Percentiles rank a stretch among this genome's conserved stretches.
Evolutionary conservation across 108 stramenopile species (phyloP).

Genomic region (Nitzschia sp.): DNA sequence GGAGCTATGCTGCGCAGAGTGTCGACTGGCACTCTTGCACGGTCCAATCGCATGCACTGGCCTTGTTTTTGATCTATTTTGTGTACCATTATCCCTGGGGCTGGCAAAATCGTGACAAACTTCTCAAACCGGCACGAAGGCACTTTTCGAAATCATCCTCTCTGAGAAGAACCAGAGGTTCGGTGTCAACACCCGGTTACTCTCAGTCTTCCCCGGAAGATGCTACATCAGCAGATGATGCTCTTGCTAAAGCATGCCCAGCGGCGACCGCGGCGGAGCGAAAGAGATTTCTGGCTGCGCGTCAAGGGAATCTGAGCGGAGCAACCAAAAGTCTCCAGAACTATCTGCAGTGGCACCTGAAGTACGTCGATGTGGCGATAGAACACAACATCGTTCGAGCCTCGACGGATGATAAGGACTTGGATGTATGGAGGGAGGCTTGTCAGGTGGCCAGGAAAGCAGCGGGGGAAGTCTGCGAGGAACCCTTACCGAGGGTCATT

Average conservation of each 20-base stretch:
- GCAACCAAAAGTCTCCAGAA: conserved; percentile 18
- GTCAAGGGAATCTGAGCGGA: conserved; percentile 9
- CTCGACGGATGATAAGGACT: conserved; percentile 19
- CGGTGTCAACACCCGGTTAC: neutral
- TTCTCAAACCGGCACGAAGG: conserved; percentile 1
- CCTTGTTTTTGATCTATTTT: conserved; percentile 12
- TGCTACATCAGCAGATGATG: neutral
- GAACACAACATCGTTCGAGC: conserved; percentile 4
- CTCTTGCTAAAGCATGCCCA: conserved; percentile 21
- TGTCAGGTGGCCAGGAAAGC: conserved; percentile 27
- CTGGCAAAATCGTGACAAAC: conserved; percentile 21
- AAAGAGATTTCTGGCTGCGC: conserved; percentile 35
- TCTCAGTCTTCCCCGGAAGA: neutral
- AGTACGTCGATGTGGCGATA: conserved; percentile 12
- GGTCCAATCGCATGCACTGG: conserved; percentile 15
- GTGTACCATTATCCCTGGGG: conserved; percentile 21
- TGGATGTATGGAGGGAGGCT: conserved; percentile 38
- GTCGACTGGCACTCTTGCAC: neutral
- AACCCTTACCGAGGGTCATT: conserved; percentile 29
- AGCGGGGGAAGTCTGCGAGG: conserved; percentile 16
- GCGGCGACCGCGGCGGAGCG: conserved; percentile 36
- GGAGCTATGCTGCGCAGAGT: conserved; percentile 1
- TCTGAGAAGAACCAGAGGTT: neutral
- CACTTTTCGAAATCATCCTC: neutral
- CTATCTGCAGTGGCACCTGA: conserved; percentile 38